Evolutionary conservation across 768 basidiomycete species (phyloP), one percentile per base, ranked within the genome.

Genomic region (Leccinum variicolor): DNA sequence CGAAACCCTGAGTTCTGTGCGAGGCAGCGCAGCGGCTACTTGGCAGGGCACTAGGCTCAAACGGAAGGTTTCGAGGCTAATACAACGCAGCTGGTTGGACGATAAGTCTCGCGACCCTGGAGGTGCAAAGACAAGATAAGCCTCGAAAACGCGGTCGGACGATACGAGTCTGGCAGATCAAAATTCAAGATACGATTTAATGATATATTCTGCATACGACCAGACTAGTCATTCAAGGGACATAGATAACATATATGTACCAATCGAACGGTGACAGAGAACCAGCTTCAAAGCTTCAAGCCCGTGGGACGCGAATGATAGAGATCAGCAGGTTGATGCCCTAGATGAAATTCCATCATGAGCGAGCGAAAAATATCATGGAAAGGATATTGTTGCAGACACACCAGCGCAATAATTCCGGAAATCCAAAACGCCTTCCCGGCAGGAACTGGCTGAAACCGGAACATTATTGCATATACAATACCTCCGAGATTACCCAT

Each of bases 401-500:
- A 11, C 10, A 71, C 76, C 53, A 79, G 60, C 17, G 73, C 73
- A 21, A 83, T 67, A 5, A 73, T 57, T 4, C 82, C 82, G 49
- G 73, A 72, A 39, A 81, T 76, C 77, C 79, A 78, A 56, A 80
- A 80, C 0, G 78, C 73, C 45, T 75, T 76, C 10, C 80, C 79
- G 9, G 64, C 51, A 6, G 75, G 69, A 19, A 67, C 58, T 1
- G 74, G 64, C 45, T 77, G 77, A 66, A 79, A 80, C 14, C 82
- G 73, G 54, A 79, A 82, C 19, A 84, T 64, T 0, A 83, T 60
- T 1, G 81, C 79, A 36, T 77, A 82, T 25, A 79, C 58, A 48
- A 83, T 69, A 4, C 83, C 83, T 4, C 83, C 79, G 50, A 79
- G 17, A 70, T 72, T 69, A 52, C 75, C 77, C 56, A 72, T 63